A percentile compares a stretch with the other conserved stretches of the same genome.
phyloP scores from a whole-genome alignment of 768 basidiomycete species.

The Phlegmacium glaucopus region DNA sequence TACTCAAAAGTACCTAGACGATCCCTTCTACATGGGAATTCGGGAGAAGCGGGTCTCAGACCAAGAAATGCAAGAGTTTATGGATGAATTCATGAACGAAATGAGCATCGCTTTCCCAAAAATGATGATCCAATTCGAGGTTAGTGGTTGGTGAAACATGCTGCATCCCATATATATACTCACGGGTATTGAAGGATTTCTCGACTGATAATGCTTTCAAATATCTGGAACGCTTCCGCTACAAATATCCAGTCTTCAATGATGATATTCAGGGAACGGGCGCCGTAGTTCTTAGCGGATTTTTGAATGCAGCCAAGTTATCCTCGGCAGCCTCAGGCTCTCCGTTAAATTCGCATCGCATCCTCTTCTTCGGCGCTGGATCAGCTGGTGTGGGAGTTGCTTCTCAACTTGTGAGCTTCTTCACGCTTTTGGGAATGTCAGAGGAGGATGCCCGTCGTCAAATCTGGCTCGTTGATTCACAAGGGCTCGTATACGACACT shows the following conservation, averaged over 20 bases:
- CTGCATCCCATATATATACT: background rate
- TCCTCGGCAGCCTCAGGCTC: conserved; percentile 67
- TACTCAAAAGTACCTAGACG: conserved; percentile 72
- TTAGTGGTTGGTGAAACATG: conserved; percentile 17
- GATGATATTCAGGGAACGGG: conserved; percentile 93
- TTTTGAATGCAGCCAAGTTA: conserved; percentile 82
- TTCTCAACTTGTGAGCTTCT: conserved; percentile 85
- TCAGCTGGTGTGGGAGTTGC: conserved; percentile 92
- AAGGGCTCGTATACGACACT: conserved; percentile 77
- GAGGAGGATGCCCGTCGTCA: conserved; percentile 71
- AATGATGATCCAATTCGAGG: conserved; percentile 84
- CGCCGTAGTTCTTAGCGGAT: conserved; percentile 86
- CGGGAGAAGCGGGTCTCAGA: conserved; percentile 65
- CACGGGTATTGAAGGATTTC: conserved; percentile 59
- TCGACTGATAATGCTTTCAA: conserved; percentile 88
- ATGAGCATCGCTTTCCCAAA: conserved; percentile 75
- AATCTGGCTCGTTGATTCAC: conserved; percentile 85
- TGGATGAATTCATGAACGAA: conserved; percentile 92
- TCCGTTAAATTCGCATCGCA: conserved; percentile 69
- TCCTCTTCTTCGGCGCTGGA: conserved; percentile 92
- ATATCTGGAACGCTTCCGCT: conserved; percentile 74
- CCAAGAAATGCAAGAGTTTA: conserved; percentile 71
- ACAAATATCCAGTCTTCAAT: conserved; percentile 79
- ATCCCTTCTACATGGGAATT: conserved; percentile 88
- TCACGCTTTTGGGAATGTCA: conserved; percentile 74